A percentile compares a stretch with the other conserved stretches of the same genome.
Evolutionary conservation across 2,329 filamentous ascomycete species (phyloP).

Genomic region (Fusarium floridanum): DNA sequence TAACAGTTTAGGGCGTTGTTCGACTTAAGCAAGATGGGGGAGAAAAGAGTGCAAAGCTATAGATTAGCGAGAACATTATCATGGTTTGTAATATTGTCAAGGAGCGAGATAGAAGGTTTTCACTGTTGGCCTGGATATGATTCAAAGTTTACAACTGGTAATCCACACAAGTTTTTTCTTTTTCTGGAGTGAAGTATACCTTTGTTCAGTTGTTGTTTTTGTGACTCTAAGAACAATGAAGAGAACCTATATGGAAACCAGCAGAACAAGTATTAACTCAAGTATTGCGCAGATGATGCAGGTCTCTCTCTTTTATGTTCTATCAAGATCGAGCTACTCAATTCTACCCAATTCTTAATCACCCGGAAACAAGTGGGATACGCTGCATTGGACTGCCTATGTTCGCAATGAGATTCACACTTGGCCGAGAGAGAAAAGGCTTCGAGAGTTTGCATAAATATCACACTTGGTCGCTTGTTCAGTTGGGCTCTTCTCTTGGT

Average conservation of each 20-base stretch:
- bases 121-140: neutral
- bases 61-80: neutral
- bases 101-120: neutral
- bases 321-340: neutral
- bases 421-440: neutral
- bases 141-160: neutral
- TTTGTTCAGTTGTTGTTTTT: neutral
- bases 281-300: neutral
- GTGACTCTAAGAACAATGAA: neutral
- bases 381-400: neutral
- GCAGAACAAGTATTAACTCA: neutral
- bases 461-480: neutral
- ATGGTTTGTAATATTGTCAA: neutral
- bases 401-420: neutral
- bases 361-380: neutral
- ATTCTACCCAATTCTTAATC: neutral
- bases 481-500: neutral
- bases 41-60: conserved; percentile 53
- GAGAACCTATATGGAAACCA: neutral
- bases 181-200: neutral
- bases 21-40: conserved; percentile 59
- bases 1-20: conserved; percentile 59
- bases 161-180: neutral
- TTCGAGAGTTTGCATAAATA: neutral
- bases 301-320: neutral